Evolutionary conservation across 2,329 filamentous ascomycete genomes (phyloP).

Genomic region (Akanthomyces lecanii): DNA sequence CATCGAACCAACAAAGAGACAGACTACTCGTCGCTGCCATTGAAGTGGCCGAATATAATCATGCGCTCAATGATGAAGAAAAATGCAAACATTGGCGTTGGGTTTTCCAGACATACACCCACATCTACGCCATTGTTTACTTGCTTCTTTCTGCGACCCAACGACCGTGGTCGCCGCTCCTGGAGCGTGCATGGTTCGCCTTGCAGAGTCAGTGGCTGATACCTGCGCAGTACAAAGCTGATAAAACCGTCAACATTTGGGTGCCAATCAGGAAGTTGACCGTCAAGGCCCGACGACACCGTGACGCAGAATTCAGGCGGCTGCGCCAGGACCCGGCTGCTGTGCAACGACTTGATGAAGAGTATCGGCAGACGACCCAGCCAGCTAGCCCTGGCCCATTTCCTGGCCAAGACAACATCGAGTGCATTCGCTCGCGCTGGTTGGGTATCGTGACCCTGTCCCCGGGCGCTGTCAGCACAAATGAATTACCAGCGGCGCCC

Average conservation of each 20-base stretch:
- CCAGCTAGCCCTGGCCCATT: conserved; percentile 30
- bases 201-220: conserved; percentile 44
- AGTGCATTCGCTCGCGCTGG: conserved; percentile 31
- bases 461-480: not conserved
- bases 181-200: conserved; percentile 45
- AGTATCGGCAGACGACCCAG: conserved; percentile 25
- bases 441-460: conserved; percentile 24
- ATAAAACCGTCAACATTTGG: conserved; percentile 35
- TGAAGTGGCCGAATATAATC: conserved; percentile 53
- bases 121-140: conserved; percentile 57
- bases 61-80: conserved; percentile 48
- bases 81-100: conserved; percentile 50
- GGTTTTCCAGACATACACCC: conserved; percentile 56
- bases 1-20: conserved; percentile 36
- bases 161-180: conserved; percentile 40
- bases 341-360: conserved; percentile 26
- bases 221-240: conserved; percentile 25
- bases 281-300: conserved; percentile 35
- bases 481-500: not conserved
- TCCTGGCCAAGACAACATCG: conserved; percentile 21
- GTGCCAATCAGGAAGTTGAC: conserved; percentile 38
- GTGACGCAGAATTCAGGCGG: conserved; percentile 32
- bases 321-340: conserved; percentile 27
- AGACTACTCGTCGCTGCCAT: conserved; percentile 48
- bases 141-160: conserved; percentile 48